Percentiles rank a stretch among this genome's conserved stretches.
Evolutionary conservation across 257 asterid species (phyloP).

Genomic region (Catharanthus roseus): DNA sequence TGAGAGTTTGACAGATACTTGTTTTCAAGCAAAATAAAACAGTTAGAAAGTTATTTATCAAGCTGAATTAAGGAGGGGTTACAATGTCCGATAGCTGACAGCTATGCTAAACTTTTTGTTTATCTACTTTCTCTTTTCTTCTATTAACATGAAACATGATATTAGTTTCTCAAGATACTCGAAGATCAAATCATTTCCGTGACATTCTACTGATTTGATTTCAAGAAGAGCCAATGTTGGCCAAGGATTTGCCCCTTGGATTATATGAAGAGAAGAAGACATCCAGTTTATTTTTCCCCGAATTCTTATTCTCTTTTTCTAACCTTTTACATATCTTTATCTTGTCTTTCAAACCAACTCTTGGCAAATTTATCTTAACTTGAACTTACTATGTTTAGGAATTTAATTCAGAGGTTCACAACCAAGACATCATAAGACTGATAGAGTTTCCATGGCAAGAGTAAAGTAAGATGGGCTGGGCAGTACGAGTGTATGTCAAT

Average conservation of each 20-base stretch:
- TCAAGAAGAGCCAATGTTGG: not conserved
- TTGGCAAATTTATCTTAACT: too few species aligned
- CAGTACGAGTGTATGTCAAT: not conserved
- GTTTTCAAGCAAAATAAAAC: not conserved
- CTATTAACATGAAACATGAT: not conserved
- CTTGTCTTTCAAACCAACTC: not conserved
- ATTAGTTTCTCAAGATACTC: not conserved
- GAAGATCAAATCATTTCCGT: not conserved
- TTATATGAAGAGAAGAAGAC: not conserved
- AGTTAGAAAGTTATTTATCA: not conserved
- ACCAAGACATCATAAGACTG: not conserved
- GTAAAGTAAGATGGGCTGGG: not conserved
- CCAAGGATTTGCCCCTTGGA: not conserved
- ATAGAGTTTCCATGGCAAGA: not conserved
- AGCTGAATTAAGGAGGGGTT: not conserved
- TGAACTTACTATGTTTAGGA: too few species aligned
- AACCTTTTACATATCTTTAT: not conserved
- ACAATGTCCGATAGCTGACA: not conserved
- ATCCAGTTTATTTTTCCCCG: not conserved
- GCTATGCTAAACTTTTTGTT: not conserved
- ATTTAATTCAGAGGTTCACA: not conserved
- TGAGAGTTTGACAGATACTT: constrained; percentile 8
- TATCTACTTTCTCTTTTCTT: not conserved
- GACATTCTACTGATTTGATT: not conserved
- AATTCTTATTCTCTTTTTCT: not conserved